Evolutionary conservation across 2,329 filamentous ascomycete species (phyloP), one percentile per base, ranked within the genome.

Genomic region (Fusarium fracticaudum): DNA sequence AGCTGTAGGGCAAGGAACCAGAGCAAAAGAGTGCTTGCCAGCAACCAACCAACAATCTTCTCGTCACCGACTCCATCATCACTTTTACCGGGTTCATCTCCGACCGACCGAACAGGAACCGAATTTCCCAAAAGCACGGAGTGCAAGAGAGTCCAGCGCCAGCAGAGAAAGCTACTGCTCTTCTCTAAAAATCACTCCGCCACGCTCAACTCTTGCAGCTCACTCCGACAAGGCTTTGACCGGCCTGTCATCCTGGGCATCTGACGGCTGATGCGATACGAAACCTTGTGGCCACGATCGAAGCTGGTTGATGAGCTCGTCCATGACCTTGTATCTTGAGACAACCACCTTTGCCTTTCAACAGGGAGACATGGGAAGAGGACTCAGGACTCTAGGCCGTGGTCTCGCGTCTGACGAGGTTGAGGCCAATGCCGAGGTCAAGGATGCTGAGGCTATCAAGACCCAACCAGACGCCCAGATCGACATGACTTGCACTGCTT

Each of bases 181-280:
- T 3, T 18, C 18, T 17, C n/a, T 11, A 13, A 9, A 17, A 13
- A 18, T 4, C 17, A 18, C 6, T 12, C 17, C 17, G 7, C 15
- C n/a, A 44, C 5, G n/a, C 43, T 18, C 43, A 44, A 44, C 11
- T 12, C 15, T 12, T 24, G 8, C 11, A 26, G 43, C 43, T 44
- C 17, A 24, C 18, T 18, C 15, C 15, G 11, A 41, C 15, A 24
- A 24, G 10, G 6, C 11, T 44, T 8, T 24, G 43, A 44, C n/a
- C 43, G 43, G 3, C 15, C 41, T 18, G 15, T 24, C 17, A 14
- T 0, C 43, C 0, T 24, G n/a, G 5, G 1, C 2, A 18, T 24
- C 6, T 44, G 6, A 44, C 43, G 5, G 7, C 43, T 4, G 15
- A 8, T 8, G 10, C 41, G 10, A 18, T 14, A 1, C 43, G 10